Evolutionary conservation across 306 rosid genomes (phyloP), one percentile per base, ranked within the genome.

Genomic region (Pyrus pyrifolia): DNA sequence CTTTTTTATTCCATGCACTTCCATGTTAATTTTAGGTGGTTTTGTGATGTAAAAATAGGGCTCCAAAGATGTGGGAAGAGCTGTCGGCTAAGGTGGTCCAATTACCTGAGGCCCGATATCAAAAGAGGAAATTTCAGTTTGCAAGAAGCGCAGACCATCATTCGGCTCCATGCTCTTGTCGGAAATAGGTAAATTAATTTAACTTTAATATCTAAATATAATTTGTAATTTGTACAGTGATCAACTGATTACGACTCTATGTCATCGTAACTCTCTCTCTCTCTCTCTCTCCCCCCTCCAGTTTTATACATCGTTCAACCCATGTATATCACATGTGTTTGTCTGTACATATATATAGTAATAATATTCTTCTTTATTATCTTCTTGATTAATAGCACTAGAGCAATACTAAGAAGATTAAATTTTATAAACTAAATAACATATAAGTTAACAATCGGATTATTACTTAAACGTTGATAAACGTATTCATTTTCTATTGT

Each of bases 41-140:
- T 11, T 49, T 49, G 27, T 21, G 11, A 19, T 55, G 5, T 55
- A 57, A 19, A 17, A 6, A 3, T 77, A 96, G 99, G 99, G 31
- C 96, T 96, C 55, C 98, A 93, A 72, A 88, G 99, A 76, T 96
- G 98, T 86, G 99, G 99, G 9, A 96, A 96, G 80, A 91, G 99
- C 52, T 96, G 99, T 58, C 88, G 99, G 69, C 81, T 96, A 53
- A 80, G 99, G 78, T 96, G 99, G 99, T 93, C 96, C 45, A 96
- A 96, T 78, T 96, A 96, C 80, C 93, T 96, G 42, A 89, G 98
- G 76, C 97, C 99, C 23, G 99, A 96, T 74, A 96, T 96, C 78
- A 96, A 93, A 91, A 96, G 99, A 73, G 99, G 98, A 62, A 93
- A 96, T 76, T 96, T 96, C 83, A 93, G 91, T 82, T 80, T 96